Base-by-base conservation (phyloP, 2,329 filamentous ascomycete species). In the Colletotrichum sp. region DNA sequence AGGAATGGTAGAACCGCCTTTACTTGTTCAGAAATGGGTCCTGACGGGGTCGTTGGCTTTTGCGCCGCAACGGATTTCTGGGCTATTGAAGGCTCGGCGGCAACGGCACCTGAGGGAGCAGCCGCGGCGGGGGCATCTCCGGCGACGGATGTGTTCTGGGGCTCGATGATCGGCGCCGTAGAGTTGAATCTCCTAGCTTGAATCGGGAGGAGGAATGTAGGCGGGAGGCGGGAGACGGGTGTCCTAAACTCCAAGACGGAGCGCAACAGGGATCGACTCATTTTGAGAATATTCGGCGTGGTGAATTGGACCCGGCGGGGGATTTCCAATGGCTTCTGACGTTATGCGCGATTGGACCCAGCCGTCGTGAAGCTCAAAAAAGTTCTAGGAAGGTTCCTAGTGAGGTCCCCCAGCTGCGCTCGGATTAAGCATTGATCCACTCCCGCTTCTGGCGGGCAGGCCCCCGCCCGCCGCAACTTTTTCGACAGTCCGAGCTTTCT, bases 1-100 rank as follows among this genome's bases (percentile, higher is more conserved):
- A 97, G 91, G 62, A 95, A 88, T 2, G 94, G 94, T 34, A 96
- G 91, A 63, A 95, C 89, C 56, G 84, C 84, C 77, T 87, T 87
- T 77, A 94, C 88, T 1, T 90, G 90, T 66, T 90, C 84, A 75
- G 89, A 87, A 76, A 94, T 84, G 66, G 82, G 85, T 61, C 79
- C 80, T 58, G 81, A 84, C 48, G 82, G 83, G 34, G 81, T 58
- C 16, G 21, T 58, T 16, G 55, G 21, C 55, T 58, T 52, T 52
- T 21, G 43, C 43, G 43, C 43, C 9, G 30, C 58, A 7, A 34
- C 18, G 12, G n/a, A 7, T 28, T n/a, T 62, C 30, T 62, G 30
- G 30, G 43, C 16, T 64, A 48, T 24, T 68, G 38, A 52, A 58
- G 67, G 59, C 52, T 24, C 62, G 66, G 56, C 38, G 21, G 24